Base-by-base conservation (phyloP, 2,329 filamentous ascomycete genomes). In the Fusarium heterosporum region DNA sequence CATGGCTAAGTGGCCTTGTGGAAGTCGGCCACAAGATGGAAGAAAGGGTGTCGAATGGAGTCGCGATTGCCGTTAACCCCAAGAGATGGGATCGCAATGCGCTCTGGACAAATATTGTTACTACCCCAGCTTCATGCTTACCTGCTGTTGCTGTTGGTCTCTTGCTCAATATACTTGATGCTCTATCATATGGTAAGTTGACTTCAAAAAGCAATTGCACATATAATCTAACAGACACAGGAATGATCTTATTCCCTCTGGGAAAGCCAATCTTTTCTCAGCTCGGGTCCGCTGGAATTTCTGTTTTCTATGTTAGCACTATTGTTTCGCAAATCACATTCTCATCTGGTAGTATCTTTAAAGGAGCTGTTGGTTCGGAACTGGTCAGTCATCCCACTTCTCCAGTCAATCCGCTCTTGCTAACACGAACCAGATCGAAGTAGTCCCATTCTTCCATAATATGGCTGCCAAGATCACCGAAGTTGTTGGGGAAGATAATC, bases 291-390 rank as follows among this genome's bases (percentile, higher is more conserved):
- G 95, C 97, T 56, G 96, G 96, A 25, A 97, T 99, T 55, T 97
- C 96, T 1, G 97, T 99, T 79, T 99, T 98, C 81, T 99, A 98
- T 77, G 92, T 99, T 70, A 97, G 94, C 83, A 97, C 94, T 57
- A 97, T 99, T 66, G 87, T 98, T 39, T 92, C 96, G 0, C 96
- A 99, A 76, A 78, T 99, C 50, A 91, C 93, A 16, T 98, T 95
- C 76, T 97, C 95, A 1, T 85, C 85, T 19, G 91, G 93, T 1
- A 97, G 94, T 73, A 89, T 93, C 32, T 99, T 99, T 81, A 90
- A 87, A 69, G 95, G 96, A 16, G 93, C 93, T 5, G 89, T 99
- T 60, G 96, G 96, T 7, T 98, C 96, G 4, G 96, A 99, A 78
- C 90, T 99, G 89, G 88, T 90, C 79, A 69, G 84, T 78, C 12